These are phyloP conservation scores for Colletotrichum sp. DNA, from an alignment of 2,329 filamentous ascomycete genomes.

Conservation along the genomic window DNA sequence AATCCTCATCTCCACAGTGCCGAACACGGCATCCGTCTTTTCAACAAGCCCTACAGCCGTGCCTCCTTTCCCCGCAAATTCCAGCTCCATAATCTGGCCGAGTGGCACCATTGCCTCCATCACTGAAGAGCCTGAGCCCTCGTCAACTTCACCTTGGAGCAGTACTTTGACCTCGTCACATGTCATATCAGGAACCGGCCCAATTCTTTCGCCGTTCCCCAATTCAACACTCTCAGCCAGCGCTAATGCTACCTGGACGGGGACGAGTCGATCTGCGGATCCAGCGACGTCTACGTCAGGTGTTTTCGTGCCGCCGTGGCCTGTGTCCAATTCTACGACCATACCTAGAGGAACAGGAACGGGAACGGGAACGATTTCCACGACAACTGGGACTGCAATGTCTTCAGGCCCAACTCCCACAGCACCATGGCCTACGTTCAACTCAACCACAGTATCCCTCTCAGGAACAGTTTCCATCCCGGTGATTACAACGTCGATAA, in stretches of 20 bases:
- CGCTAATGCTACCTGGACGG: neutral
- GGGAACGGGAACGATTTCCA: neutral
- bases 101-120: neutral
- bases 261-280: neutral
- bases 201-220: neutral
- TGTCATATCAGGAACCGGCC: neutral
- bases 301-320: neutral
- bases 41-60: neutral
- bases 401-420: neutral
- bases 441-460: neutral
- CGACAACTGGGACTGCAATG: neutral
- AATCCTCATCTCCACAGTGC: neutral
- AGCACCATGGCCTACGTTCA: neutral
- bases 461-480: constrained; percentile 4
- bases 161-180: neutral
- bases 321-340: neutral
- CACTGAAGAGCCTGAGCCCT: neutral
- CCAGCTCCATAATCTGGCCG: neutral
- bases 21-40: neutral
- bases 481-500: neutral
- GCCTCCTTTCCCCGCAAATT: neutral
- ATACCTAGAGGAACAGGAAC: neutral
- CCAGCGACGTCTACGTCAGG: neutral
- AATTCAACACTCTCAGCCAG: neutral
- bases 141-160: neutral